Conservation (phyloP, 73 alveolate genomes). For the Tetrahymena thermophila region DNA sequence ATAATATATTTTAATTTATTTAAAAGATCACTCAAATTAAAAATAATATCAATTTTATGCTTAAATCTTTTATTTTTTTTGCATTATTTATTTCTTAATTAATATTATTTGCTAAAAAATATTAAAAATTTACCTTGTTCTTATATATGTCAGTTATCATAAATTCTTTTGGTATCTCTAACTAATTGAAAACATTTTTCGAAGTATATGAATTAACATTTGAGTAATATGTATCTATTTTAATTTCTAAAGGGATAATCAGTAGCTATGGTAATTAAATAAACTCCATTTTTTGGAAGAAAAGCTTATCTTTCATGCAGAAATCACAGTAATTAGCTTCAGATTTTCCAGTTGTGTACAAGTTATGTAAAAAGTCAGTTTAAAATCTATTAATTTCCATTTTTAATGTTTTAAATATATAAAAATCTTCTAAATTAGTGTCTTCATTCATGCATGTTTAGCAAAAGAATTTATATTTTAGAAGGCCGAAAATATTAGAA, state of each 20-base stretch:
- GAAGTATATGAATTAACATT: neutral
- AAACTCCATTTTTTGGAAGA: neutral
- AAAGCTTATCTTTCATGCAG: neutral
- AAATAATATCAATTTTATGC: no score
- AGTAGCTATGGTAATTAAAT: neutral
- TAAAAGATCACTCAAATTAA: no score
- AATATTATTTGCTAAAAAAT: no score
- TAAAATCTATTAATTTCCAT: neutral
- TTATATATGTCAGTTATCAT: neutral
- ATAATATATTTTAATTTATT: no score
- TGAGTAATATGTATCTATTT: neutral
- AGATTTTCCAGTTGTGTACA: neutral
- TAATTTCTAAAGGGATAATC: neutral
- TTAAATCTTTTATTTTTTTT: no score
- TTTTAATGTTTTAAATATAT: neutral
- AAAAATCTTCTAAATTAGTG: neutral
- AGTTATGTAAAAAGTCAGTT: neutral
- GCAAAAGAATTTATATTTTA: neutral
- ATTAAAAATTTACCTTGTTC: neutral
- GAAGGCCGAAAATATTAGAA: neutral
- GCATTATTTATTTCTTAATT: no score
- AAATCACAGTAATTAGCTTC: neutral
- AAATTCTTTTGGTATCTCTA: neutral
- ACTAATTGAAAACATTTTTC: neutral
- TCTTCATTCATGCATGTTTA: neutral